Conservation (phyloP, 2,329 filamentous ascomycete species). For the Penicillium brevicompactum region DNA sequence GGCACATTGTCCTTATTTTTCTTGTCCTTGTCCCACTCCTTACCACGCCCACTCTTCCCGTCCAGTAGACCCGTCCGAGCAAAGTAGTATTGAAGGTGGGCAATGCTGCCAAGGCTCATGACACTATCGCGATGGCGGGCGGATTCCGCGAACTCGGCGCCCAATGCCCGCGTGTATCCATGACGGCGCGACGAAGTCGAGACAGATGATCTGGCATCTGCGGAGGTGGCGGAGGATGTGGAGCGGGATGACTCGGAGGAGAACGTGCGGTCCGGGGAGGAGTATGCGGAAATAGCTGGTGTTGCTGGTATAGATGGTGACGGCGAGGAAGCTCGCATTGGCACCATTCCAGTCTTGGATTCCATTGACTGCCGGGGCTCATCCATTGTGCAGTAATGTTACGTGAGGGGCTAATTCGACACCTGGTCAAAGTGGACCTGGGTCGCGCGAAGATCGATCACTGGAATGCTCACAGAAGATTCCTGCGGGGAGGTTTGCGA, state of each 20-base stretch:
- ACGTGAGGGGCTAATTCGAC: slow-evolving; percentile 10
- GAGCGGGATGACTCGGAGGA: slow-evolving; percentile 50
- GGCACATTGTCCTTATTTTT: slow-evolving; percentile 42
- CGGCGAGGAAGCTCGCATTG: slow-evolving; percentile 39
- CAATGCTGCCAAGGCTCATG: slow-evolving; percentile 93
- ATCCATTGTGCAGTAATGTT: slow-evolving; percentile 29
- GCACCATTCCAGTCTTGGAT: slow-evolving; percentile 20
- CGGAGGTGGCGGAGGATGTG: slow-evolving; percentile 46
- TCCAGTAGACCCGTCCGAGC: slow-evolving; percentile 90
- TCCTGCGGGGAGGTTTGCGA: not conserved
- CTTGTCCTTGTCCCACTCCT: slow-evolving; percentile 63
- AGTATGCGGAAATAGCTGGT: slow-evolving; percentile 47
- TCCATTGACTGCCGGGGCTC: slow-evolving; percentile 22
- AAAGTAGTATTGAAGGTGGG: slow-evolving; percentile 98
- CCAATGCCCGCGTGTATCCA: slow-evolving; percentile 85
- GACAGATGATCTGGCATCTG: slow-evolving; percentile 45
- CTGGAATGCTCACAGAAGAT: not conserved
- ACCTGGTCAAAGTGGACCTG: not conserved
- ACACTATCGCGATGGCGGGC: slow-evolving; percentile 91
- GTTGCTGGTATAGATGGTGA: slow-evolving; percentile 46
- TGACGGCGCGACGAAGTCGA: slow-evolving; percentile 59
- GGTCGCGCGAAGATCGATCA: slow-evolving; percentile 4
- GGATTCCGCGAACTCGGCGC: slow-evolving; percentile 85
- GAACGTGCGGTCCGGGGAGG: slow-evolving; percentile 48
- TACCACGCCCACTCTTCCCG: slow-evolving; percentile 85